Evolutionary conservation across 83 land plant species (phyloP).

Genomic region (Picea mariana): DNA sequence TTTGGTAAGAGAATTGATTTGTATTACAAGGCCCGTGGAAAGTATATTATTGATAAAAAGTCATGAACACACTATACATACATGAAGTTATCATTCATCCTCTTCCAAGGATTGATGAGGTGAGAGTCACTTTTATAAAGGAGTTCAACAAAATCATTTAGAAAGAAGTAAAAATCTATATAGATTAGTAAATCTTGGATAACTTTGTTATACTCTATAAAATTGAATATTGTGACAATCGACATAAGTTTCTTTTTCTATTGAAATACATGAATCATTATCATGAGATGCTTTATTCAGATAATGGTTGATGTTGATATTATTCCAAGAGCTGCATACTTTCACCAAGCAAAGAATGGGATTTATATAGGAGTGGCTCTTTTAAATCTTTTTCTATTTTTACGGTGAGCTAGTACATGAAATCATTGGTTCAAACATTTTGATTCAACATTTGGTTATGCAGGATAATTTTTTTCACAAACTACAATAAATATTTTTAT

Average conservation of each 20-base stretch:
- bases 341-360: conserved; percentile 97
- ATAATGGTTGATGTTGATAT: conserved; percentile 92
- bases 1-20: conserved; percentile 92
- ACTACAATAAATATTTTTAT: not conserved
- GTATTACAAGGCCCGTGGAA: conserved; percentile 91
- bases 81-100: conserved; percentile 97
- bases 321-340: conserved; percentile 97
- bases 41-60: conserved; percentile 82
- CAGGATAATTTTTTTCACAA: not conserved
- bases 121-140: conserved; percentile 16
- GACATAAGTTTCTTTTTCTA: conserved; percentile 9
- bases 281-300: conserved; percentile 34
- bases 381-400: conserved; percentile 85
- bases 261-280: not conserved
- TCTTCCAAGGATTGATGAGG: conserved; percentile 98
- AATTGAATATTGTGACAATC: not conserved
- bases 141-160: not conserved
- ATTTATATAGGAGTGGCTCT: conserved; percentile 97
- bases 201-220: not conserved
- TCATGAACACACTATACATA: conserved; percentile 67
- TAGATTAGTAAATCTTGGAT: not conserved
- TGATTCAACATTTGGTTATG: not conserved
- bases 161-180: not conserved
- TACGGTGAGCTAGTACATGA: conserved; percentile 49
- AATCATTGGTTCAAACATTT: not conserved